phyloP scores from a whole-genome alignment of 768 basidiomycete genomes.

The Tulasnella sp. region DNA sequence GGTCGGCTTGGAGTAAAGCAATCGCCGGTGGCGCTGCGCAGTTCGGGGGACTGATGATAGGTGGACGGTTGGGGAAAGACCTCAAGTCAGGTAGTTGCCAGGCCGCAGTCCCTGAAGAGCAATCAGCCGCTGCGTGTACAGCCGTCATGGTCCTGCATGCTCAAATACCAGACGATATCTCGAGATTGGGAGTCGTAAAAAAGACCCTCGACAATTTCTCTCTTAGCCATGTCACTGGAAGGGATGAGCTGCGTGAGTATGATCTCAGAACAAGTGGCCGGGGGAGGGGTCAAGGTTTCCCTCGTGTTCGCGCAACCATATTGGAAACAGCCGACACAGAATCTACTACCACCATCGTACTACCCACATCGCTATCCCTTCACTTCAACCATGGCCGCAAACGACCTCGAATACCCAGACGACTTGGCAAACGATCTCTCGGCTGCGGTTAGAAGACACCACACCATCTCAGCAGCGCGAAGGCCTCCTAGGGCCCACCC shows the following conservation, averaged over 20 bases:
- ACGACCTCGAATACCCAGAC: conserved; percentile 14
- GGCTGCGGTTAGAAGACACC: conserved; percentile 63
- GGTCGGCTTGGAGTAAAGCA: neutral
- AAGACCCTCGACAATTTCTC: neutral
- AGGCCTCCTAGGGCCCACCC: conserved; percentile 56
- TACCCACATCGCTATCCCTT: neutral
- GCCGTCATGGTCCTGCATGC: neutral
- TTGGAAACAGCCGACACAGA: neutral
- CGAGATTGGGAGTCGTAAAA: neutral
- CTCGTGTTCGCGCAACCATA: conserved; percentile 10
- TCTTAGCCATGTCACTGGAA: neutral
- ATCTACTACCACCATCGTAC: conserved; percentile 3
- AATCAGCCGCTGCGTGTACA: conserved; percentile 1
- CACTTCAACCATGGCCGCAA: conserved; percentile 18
- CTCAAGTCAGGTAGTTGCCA: neutral
- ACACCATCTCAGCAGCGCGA: conserved; percentile 75
- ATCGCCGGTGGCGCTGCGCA: neutral
- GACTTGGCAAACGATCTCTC: conserved; percentile 17
- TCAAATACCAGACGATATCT: conserved; percentile 1
- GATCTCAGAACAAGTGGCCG: neutral
- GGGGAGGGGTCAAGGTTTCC: conserved; percentile 4
- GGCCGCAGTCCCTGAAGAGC: conserved; percentile 1
- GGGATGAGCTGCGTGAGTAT: neutral
- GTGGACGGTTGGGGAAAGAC: neutral
- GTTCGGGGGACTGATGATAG: neutral